Conservation (phyloP, 768 basidiomycete species). For the Podaxis sp. region DNA sequence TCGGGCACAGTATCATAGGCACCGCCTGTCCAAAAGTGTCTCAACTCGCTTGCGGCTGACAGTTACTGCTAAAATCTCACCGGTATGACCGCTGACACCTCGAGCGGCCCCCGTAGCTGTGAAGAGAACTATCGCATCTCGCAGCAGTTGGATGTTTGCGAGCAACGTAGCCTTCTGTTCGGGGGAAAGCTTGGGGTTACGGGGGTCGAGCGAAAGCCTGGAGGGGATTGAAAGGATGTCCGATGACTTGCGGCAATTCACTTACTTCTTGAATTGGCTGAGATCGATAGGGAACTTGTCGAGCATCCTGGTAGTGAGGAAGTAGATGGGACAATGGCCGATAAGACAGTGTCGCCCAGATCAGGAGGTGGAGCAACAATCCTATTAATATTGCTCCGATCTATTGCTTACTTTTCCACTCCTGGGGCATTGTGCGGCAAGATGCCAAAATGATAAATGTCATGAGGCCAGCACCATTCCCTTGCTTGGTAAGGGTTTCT, state of each 20-base stretch:
- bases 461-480: neutral
- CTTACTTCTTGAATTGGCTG: conserved; percentile 70
- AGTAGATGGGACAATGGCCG: neutral
- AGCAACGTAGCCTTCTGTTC: conserved; percentile 60
- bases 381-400: conserved; percentile 6
- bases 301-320: conserved; percentile 30
- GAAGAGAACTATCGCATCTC: conserved; percentile 85
- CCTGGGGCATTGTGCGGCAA: neutral
- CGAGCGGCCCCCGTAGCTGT: conserved; percentile 85
- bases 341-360: neutral
- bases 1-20: conserved; percentile 82
- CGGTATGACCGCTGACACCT: conserved; percentile 86
- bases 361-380: conserved; percentile 1
- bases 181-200: conserved; percentile 57
- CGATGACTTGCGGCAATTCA: neutral
- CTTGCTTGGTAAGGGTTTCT: no score
- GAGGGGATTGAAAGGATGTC: conserved; percentile 14
- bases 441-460: neutral
- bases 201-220: conserved; percentile 74
- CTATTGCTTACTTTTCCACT: neutral
- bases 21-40: conserved; percentile 40
- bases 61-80: conserved; percentile 29
- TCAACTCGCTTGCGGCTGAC: conserved; percentile 6
- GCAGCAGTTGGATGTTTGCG: conserved; percentile 76
- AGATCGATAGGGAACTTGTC: conserved; percentile 75